phyloP scores from a whole-genome alignment of 768 basidiomycete genomes.

The Russula sp. region DNA sequence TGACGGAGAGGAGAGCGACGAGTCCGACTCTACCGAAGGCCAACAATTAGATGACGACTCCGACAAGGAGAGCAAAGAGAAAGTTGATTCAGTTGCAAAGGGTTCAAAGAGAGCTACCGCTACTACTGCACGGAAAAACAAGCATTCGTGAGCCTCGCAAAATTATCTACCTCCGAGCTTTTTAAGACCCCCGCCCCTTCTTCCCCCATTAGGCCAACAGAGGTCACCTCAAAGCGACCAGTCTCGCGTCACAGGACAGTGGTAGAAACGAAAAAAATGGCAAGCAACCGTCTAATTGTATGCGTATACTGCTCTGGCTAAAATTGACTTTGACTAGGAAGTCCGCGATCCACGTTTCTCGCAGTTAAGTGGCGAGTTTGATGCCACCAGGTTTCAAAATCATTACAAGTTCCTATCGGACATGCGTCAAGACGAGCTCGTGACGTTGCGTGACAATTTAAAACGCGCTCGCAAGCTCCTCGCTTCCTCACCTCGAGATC shows the following conservation, averaged over 20 bases:
- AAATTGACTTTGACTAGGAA: constrained; percentile 45
- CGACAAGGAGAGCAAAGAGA: not conserved
- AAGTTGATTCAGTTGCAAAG: constrained; percentile 30
- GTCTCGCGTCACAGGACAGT: constrained; percentile 70
- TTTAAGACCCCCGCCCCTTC: constrained; percentile 7
- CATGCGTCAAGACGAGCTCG: constrained; percentile 62
- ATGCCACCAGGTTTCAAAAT: constrained; percentile 58
- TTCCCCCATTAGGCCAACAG: constrained; percentile 56
- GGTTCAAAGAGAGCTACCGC: constrained; percentile 35
- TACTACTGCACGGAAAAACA: constrained; percentile 60
- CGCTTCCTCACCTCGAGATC: constrained; percentile 55
- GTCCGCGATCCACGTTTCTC: constrained; percentile 86
- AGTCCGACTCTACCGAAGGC: constrained; percentile 11
- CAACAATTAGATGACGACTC: not conserved
- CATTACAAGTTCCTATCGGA: constrained; percentile 75
- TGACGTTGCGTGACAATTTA: constrained; percentile 59
- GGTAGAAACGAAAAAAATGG: constrained; percentile 63
- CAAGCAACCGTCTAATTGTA: constrained; percentile 39
- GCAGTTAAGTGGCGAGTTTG: constrained; percentile 65
- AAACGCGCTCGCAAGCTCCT: constrained; percentile 66
- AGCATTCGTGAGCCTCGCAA: constrained; percentile 73
- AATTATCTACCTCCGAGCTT: not conserved
- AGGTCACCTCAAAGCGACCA: constrained; percentile 80
- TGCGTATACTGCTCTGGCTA: not conserved
- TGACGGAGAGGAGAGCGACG: constrained; percentile 12